phyloP scores from a whole-genome alignment of 345 rosid genomes.

The Cardamine occulta region DNA sequence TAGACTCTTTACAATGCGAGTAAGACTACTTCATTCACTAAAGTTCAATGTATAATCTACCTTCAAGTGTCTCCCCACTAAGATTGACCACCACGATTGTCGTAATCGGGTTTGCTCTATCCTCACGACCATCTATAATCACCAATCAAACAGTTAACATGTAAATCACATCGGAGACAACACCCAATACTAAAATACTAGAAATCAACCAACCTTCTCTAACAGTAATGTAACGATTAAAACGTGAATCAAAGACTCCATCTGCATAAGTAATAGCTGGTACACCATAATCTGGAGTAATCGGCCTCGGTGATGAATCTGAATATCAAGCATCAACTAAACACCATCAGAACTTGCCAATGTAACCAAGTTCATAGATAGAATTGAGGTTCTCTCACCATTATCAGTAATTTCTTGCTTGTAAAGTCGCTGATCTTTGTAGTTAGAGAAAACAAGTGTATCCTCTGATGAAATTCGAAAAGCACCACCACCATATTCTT shows the following conservation, averaged over 20 bases:
- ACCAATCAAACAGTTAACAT: neutral
- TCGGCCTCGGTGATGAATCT: slow-evolving; percentile 66
- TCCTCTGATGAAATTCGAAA: slow-evolving; percentile 64
- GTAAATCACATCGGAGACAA: slow-evolving; percentile 1
- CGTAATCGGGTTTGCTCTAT: slow-evolving; percentile 63
- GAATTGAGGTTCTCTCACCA: slow-evolving; percentile 44
- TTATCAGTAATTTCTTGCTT: slow-evolving; percentile 51
- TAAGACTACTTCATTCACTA: neutral
- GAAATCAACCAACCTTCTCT: slow-evolving; percentile 66
- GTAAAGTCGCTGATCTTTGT: slow-evolving; percentile 87
- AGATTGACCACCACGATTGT: slow-evolving; percentile 59
- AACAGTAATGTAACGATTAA: slow-evolving; percentile 69
- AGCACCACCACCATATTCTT: slow-evolving; percentile 98
- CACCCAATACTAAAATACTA: slow-evolving; percentile 6
- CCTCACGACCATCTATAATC: slow-evolving; percentile 66
- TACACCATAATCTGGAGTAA: slow-evolving; percentile 82
- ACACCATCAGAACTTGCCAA: slow-evolving; percentile 22
- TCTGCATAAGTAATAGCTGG: slow-evolving; percentile 77
- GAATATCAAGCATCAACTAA: slow-evolving; percentile 26
- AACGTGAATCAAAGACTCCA: slow-evolving; percentile 75
- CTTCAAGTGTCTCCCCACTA: slow-evolving; percentile 54
- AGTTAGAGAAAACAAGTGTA: slow-evolving; percentile 73
- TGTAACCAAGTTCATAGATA: neutral
- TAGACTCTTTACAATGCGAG: neutral
- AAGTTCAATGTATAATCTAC: slow-evolving; percentile 42